Conservation (phyloP, 2,329 filamentous ascomycete species). For the Calycina herbarum region DNA sequence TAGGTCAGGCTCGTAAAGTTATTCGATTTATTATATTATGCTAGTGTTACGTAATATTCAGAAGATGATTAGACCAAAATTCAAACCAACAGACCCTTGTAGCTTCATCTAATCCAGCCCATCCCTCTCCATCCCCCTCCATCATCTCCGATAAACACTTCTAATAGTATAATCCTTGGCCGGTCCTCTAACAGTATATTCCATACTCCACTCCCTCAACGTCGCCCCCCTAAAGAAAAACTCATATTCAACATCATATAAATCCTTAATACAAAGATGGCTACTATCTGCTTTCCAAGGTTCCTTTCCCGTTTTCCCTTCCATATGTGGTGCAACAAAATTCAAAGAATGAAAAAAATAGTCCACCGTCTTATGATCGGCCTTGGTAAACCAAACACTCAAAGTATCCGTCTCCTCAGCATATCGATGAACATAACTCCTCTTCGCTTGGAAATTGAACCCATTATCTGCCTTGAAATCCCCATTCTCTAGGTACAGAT, state of each 20-base stretch:
- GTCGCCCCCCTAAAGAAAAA: conserved; percentile 62
- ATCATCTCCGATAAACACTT: conserved; percentile 47
- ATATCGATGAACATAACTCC: conserved; percentile 71
- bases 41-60: too few species aligned
- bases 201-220: conserved; percentile 58
- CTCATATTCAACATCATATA: conserved; percentile 68
- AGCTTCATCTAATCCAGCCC: background rate
- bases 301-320: conserved; percentile 16
- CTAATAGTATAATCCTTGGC: conserved; percentile 70
- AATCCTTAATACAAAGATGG: conserved; percentile 71
- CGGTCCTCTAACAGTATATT: conserved; percentile 68
- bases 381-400: conserved; percentile 72
- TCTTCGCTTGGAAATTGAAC: conserved; percentile 32
- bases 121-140: background rate
- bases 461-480: conserved; percentile 56
- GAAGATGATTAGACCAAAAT: too few species aligned
- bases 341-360: conserved; percentile 76
- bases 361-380: conserved; percentile 61
- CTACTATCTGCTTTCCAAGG: conserved; percentile 63
- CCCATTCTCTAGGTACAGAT: conserved; percentile 69
- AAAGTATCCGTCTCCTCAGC: conserved; percentile 58
- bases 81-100: background rate
- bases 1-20: too few species aligned
- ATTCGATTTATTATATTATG: too few species aligned
- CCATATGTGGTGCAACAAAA: conserved; percentile 47